Base-by-base conservation (phyloP, 345 rosid genomes). In the Acer yangbiense region DNA sequence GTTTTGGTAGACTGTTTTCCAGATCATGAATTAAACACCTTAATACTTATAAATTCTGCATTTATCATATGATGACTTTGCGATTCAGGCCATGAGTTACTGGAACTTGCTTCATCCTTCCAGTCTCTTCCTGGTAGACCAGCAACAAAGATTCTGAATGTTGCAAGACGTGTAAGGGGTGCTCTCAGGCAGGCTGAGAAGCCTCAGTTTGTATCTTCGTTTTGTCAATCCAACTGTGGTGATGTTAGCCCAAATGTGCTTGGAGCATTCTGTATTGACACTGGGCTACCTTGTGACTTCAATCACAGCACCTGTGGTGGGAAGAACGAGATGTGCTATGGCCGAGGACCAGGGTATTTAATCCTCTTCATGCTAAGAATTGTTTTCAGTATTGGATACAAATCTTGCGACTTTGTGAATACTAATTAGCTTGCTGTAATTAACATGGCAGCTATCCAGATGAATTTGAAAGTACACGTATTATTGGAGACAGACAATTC, bases 191-290 rank as follows among this genome's bases (percentile, higher is more conserved):
- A 86, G 72, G 89, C 97, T 71, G 94, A 90, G 69, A 94, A 71
- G 76, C 98, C 98, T 71, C 85, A 82, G 71, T 96, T 96, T 88
- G 95, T 96, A 62, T 90, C 99, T 86, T 97, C 99, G 50, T 96
- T 96, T 85, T 96, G 98, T 83, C 99, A 96, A 81, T 79, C 97
- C 32, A 96, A 92, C 84, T 96, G 99, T 83, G 99, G 99, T 66
- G 98, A 96, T 86, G 97, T 96, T 81, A 96, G 97, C 83, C 99
- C 99, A 72, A 96, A 96, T 80, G 93, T 94, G 79, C 99, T 92
- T 44, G 97, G 99, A 81, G 92, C 97, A 76, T 96, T 94, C 85
- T 96, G 99, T 79, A 78, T 63, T 21, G 97, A 96, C 90, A 87
- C 93, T 75, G 99, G 94, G 29, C 89, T 91, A 76, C 93, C 97